A percentile compares a stretch with the other conserved stretches of the same genome.
Conservation (phyloP, 2,329 filamentous ascomycete genomes). For the Fusarium haematococcum region DNA sequence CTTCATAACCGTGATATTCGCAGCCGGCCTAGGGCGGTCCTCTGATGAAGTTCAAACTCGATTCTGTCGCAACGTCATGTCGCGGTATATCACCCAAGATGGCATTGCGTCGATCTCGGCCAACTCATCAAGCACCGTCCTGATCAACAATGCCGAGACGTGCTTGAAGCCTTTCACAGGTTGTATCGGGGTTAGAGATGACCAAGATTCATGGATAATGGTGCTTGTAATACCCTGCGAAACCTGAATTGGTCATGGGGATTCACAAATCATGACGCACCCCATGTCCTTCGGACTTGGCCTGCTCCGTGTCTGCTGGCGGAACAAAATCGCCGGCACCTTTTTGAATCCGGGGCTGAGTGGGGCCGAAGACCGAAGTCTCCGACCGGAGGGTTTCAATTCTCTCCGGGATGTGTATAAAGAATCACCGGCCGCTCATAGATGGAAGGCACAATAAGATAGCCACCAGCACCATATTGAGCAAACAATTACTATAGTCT, state of each 20-base stretch:
- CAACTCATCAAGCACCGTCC: not conserved
- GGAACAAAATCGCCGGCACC: not conserved
- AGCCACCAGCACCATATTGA: not conserved
- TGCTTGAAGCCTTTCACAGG: not conserved
- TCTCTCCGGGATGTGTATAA: conserved; percentile 28
- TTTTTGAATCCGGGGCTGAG: not conserved
- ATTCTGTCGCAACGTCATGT: not conserved
- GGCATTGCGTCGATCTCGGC: not conserved
- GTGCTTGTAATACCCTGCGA: not conserved
- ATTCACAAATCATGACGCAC: not conserved
- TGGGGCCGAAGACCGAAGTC: conserved; percentile 24
- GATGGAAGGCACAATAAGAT: not conserved
- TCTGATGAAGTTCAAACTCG: not conserved
- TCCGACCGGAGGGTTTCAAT: conserved; percentile 38
- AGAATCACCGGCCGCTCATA: not conserved
- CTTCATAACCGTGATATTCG: not conserved
- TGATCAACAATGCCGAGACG: not conserved
- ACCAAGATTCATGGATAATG: not conserved
- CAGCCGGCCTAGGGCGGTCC: not conserved
- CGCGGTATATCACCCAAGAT: not conserved
- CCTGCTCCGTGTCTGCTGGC: not conserved
- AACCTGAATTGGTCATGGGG: not conserved
- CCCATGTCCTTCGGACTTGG: not conserved
- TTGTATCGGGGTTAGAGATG: not conserved
- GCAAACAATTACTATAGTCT: not conserved